Percentiles rank a stretch among this genome's conserved stretches.
Evolutionary conservation across 1,284 basidiomycete species (phyloP).

Genomic region (Cutaneotrichosporon curvatum): DNA sequence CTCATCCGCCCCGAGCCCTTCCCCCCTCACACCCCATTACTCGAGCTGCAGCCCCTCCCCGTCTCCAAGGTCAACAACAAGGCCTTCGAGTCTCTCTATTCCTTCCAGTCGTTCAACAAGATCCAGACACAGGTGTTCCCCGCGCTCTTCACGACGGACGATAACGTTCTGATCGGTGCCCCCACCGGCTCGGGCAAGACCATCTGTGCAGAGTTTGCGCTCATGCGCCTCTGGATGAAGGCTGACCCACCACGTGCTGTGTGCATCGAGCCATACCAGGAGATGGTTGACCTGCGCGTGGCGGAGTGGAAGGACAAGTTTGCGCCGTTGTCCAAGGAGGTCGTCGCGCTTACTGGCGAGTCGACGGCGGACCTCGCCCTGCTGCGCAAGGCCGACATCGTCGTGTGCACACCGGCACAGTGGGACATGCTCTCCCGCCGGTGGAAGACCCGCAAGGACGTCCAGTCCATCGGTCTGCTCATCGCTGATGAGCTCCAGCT

Average conservation of each 20-base stretch:
- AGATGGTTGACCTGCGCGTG: constrained; percentile 88
- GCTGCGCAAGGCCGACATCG: constrained; percentile 81
- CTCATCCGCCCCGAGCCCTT: constrained; percentile 96
- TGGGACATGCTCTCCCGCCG: constrained; percentile 96
- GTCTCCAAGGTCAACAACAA: constrained; percentile 85
- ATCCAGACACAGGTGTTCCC: constrained; percentile 99
- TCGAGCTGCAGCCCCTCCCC: constrained; percentile 87
- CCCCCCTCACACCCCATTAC: constrained; percentile 82
- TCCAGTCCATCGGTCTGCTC: constrained; percentile 83
- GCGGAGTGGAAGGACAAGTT: constrained; percentile 87
- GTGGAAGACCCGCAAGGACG: constrained; percentile 91
- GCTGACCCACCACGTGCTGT: constrained; percentile 76
- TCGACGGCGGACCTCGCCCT: constrained; percentile 86
- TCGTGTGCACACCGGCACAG: constrained; percentile 84
- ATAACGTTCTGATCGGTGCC: constrained; percentile 91
- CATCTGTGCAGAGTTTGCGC: constrained; percentile 91
- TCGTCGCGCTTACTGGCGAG: constrained; percentile 88
- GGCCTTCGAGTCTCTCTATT: constrained; percentile 81
- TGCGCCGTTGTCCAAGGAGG: constrained; percentile 73
- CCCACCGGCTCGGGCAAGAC: constrained; percentile 97
- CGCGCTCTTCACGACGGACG: constrained; percentile 89
- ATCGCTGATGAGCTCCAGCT: constrained; percentile 95
- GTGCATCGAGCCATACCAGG: constrained; percentile 92
- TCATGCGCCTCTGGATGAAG: constrained; percentile 86
- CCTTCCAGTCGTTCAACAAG: constrained; percentile 87